Evolutionary conservation across 352 stramenopile species (phyloP), one percentile per base, ranked within the genome.

Genomic region (Phytopythium mirpurense): DNA sequence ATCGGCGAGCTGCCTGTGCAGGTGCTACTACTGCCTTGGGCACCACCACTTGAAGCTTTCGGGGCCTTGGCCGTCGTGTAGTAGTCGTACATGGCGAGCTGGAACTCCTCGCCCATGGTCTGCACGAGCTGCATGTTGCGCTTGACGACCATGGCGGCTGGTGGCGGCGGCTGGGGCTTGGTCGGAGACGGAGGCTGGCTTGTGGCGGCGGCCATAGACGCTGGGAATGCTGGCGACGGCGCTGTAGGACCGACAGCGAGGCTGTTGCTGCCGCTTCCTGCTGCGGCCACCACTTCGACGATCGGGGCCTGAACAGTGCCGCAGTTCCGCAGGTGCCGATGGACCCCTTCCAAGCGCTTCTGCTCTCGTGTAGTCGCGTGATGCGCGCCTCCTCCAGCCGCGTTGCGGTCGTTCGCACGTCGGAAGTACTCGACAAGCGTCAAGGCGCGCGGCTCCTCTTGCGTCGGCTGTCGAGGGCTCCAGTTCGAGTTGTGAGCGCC

Each of bases 311-410:
- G 67, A 5, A 86, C 63, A 8, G 70, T 68, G 0, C 78, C 74
- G 9, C 74, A 69, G 51, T 85, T 88, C 26, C 72, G 73, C 35
- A 86, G 64, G n/a, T 88, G 78, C 0, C 78, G 72, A 31, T 86
- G 74, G 47, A 80, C 67, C 9, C 62, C 65, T 32, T 83, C 67
- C 2, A 80, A 34, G 7, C 71, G 67, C 40, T 80, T 83, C 11
- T 70, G 68, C 9, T 72, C 46, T 41, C 23, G 29, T 5, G 46
- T 2, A 3, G 23, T 21, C 32, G 16, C 35, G n/a, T 4, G 6
- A 3, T 36, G 32, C 7, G 32, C 32, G 7, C 2, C 11, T 36
- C n/a, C 31, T 48, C 35, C 37, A 12, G 36, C 15, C 56, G 43
- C 18, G 15, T 18, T 21, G 24, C 45, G 14, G n/a, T 29, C n/a